Evolutionary conservation across 768 basidiomycete genomes (phyloP), one percentile per base, ranked within the genome.

Genomic region (Leccinum olivaceopallidum): DNA sequence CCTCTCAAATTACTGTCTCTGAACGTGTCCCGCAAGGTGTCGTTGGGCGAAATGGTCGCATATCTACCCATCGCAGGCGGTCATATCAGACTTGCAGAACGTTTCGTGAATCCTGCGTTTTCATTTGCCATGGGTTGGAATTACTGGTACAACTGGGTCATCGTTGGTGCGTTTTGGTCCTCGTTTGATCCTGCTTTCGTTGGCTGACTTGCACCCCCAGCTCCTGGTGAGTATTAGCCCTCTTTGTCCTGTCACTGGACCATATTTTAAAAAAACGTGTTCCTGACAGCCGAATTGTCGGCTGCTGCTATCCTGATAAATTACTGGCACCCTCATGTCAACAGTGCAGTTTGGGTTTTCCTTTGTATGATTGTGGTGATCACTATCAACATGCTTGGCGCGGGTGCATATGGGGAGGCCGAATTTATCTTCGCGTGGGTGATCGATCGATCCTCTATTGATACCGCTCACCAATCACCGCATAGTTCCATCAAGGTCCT

Each of bases 401-500:
- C 89, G 49, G 87, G 85, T 63, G 89, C 83, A 26, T 93, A 93
- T 67, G 90, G 91, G 39, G 92, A 94, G 73, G 85, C 85, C 6
- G 94, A 95, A 73, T 95, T 95, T 69, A 79, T 86, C 53, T 95
- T 95, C 70, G 92, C 92, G 80, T 88, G 62, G 18, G 70, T 70
- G 13, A 6, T 53, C 26, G 8, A 18, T 6, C 8, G 3, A 16
- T 7, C n/a, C 30, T 12, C 3, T 18, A 14, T 37, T 49, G 47
- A 20, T 54, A 49, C 37, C 18, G 1, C n/a, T 62, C 22, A 28
- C 47, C 34, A 28, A 65, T 13, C 5, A 5, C 26, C 26, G 14
- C 55, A 34, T 50, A 76, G 84, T 6, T 92, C 90, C 9, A 92
- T 96, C 78, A 95, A 95, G 74, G 90, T 96, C 16, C 73, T 95